Evolutionary conservation across 176 grass and related monocot genomes (phyloP), one percentile per base, ranked within the genome.

Genomic region (Thalia dealbata): DNA sequence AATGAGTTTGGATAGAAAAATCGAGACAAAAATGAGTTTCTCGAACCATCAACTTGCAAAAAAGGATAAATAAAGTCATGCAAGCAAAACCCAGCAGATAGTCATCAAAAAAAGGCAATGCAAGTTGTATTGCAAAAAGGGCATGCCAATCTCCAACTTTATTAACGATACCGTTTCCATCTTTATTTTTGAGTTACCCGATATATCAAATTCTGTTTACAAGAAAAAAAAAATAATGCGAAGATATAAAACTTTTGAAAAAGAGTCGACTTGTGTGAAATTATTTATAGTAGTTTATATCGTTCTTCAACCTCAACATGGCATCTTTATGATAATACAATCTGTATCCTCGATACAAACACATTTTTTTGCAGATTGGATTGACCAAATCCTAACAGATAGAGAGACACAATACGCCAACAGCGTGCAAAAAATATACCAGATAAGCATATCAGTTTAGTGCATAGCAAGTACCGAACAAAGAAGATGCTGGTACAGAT

Each of bases 401-500:
- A 64, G 15, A 26, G 19, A 54, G 54, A 54, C 5, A 52, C 9
- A 72, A 28, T 27, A 62, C 25, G 10, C 42, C 5, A 63, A 27
- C n/a, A 54, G 42, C 32, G 21, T 62, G 26, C 1, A 64, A 64
- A 5, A 1, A n/a, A 64, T 46, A 64, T 28, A 50, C 3, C 1
- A 41, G 65, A 64, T 29, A 67, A 0, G 45, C 44, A 73, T 23
- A 79, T 75, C 58, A 64, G 22, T 69, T 73, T 74, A 72, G 61
- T 42, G 16, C 77, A 64, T 56, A 51, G 32, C 72, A 77, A 81
- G 82, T 67, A 91, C 95, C 95, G 73, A 91, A 84, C 74, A 78
- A 72, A 61, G 76, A 45, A 79, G 80, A 24, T 21, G 86, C 58
- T 30, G 75, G 83, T 50, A 84, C 61, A 19, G 75, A 68, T 50